Evolutionary conservation across 225 moss, liverwort and hornwort genomes (phyloP), one percentile per base, ranked within the genome.

Genomic region (Physcomitrellopsis africana): DNA sequence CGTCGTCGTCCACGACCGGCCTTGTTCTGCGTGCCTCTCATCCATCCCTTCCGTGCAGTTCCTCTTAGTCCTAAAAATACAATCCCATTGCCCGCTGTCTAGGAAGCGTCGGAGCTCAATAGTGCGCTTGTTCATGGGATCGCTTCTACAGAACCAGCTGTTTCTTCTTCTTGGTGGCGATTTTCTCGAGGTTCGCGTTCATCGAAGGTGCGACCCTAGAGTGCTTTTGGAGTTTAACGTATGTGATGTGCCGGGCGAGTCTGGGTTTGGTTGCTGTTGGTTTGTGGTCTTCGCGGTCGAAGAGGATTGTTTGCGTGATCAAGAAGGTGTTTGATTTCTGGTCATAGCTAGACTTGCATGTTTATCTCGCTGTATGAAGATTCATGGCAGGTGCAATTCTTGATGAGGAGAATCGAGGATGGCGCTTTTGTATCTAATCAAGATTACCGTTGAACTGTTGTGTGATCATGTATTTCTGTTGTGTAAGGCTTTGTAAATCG

Each of bases 291-390:
- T 37, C 32, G 32, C 32, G 32, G 2, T 1, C 3, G 56, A 24
- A 0, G 52, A 14, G 14, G 44, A 47, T 0, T 19, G 23, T 1
- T 37, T 1, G n/a, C 18, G 20, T 5, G 57, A 48, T 65, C 52
- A 70, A 29, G 46, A 56, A 10, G 32, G n/a, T 46, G 8, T 6
- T 23, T 17, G 37, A 42, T 75, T 8, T 20, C 10, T 53, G 68
- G 46, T 3, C 10, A 51, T 60, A 69, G 80, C 49, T 65, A 68
- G 58, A 65, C 55, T 53, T 74, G 45, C 43, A 37, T 68, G 82
- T 78, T 58, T 72, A 55, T 26, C 69, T 71, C 54, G 56, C 57
- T 23, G 18, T 43, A 8, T 78, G 51, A 42, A 32, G 59, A 53
- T 41, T 63, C 63, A 70, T 44, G 23, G 27, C 24, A 13, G 18